Percentiles rank a stretch among this genome's conserved stretches.
Conservation (phyloP, 352 stramenopile genomes). For the Phytopythium cucurbitacearum region DNA sequence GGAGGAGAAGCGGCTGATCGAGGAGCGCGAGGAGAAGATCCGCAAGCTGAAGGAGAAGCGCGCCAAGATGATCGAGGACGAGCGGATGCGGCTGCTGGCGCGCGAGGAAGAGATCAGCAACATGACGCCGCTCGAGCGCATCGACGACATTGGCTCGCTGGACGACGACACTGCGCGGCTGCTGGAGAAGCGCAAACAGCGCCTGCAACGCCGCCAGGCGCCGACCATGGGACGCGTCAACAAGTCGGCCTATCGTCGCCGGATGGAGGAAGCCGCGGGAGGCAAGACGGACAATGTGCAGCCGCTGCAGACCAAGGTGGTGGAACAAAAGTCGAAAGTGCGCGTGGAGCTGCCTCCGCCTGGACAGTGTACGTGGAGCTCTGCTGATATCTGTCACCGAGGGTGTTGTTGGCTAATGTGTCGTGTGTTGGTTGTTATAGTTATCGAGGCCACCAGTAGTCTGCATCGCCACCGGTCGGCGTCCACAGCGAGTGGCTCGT, state of each 20-base stretch:
- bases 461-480: slow-evolving; percentile 7
- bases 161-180: slow-evolving; percentile 72
- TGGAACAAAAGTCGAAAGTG: slow-evolving; percentile 60
- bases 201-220: slow-evolving; percentile 60
- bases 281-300: slow-evolving; percentile 79
- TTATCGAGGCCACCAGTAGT: slow-evolving; percentile 7
- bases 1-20: slow-evolving; percentile 52
- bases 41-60: slow-evolving; percentile 68
- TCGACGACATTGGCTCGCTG: slow-evolving; percentile 57
- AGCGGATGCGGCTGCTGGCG: slow-evolving; percentile 46
- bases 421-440: not conserved
- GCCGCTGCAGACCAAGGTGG: slow-evolving; percentile 52
- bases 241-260: slow-evolving; percentile 70
- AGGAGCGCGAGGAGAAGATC: slow-evolving; percentile 61
- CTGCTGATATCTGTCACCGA: not conserved
- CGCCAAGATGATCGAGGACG: slow-evolving; percentile 41
- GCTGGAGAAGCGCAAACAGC: slow-evolving; percentile 72
- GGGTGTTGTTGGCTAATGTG: not conserved
- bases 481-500: slow-evolving; percentile 27
- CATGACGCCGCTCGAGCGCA: slow-evolving; percentile 68
- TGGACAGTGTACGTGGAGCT: slow-evolving; percentile 58
- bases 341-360: slow-evolving; percentile 70
- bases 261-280: slow-evolving; percentile 66
- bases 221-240: slow-evolving; percentile 69
- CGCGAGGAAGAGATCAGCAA: slow-evolving; percentile 68